These are phyloP conservation scores for Vanderwaltozyma verrucispora DNA, from an alignment of 805 yeast genomes.

Conservation along the genomic window DNA sequence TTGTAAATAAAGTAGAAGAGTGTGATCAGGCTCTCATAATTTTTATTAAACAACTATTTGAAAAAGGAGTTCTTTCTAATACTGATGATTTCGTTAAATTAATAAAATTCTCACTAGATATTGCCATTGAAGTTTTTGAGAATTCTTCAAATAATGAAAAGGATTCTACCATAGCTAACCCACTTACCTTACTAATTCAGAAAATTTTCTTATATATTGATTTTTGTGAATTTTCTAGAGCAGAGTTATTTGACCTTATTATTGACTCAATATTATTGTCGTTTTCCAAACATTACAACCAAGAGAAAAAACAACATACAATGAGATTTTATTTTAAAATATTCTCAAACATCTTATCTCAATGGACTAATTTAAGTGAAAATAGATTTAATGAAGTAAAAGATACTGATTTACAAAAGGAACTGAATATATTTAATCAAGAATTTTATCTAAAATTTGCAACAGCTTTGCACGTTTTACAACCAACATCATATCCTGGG, in stretches of 20 bases:
- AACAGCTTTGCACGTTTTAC: constrained; percentile 59
- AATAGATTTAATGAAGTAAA: constrained; percentile 19
- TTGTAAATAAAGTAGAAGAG: constrained; percentile 54
- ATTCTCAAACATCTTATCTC: constrained; percentile 67
- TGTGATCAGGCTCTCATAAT: constrained; percentile 40
- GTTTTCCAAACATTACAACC: constrained; percentile 68
- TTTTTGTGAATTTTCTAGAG: constrained; percentile 33
- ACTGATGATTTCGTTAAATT: constrained; percentile 54
- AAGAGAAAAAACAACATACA: constrained; percentile 47
- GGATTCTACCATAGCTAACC: constrained; percentile 70
- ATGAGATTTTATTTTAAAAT: constrained; percentile 83
- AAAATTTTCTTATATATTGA: constrained; percentile 45
- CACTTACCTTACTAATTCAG: constrained; percentile 67
- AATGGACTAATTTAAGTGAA: constrained; percentile 45
- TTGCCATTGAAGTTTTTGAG: constrained; percentile 58
- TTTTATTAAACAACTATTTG: constrained; percentile 58
- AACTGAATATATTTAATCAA: constrained; percentile 36
- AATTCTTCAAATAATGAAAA: constrained; percentile 49
- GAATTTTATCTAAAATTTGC: constrained; percentile 52
- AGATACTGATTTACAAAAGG: constrained; percentile 20
- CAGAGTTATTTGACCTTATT: constrained; percentile 44
- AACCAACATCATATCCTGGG: constrained; percentile 87
- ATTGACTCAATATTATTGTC: constrained; percentile 54
- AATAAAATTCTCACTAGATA: constrained; percentile 66
- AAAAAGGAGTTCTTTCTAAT: constrained; percentile 52